Conservation (phyloP, 768 basidiomycete genomes). For the Naematelia aurantialba region DNA sequence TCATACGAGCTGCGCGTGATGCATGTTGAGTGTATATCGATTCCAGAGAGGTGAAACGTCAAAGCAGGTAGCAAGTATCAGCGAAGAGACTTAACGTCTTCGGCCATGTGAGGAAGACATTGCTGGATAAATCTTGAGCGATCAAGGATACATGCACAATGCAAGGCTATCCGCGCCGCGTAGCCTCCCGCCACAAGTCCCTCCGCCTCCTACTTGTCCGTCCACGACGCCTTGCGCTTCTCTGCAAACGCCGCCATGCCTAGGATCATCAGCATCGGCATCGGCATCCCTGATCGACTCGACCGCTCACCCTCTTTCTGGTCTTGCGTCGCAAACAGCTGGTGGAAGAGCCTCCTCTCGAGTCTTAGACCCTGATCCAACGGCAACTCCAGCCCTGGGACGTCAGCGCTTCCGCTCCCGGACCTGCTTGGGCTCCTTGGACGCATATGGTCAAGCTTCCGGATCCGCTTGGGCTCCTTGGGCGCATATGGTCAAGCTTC, state of each 20-base stretch:
- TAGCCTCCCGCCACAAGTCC: not conserved
- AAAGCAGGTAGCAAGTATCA: no score
- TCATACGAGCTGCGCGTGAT: no score
- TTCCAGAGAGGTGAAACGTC: no score
- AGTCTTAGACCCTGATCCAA: constrained; percentile 78
- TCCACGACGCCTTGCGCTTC: constrained; percentile 84
- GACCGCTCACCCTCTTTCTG: constrained; percentile 79
- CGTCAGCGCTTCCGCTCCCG: not conserved
- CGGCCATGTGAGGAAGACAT: no score
- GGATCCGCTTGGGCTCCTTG: no score
- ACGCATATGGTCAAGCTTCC: no score
- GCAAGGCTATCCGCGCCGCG: not conserved
- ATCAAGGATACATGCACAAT: not conserved
- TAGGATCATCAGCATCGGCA: constrained; percentile 48
- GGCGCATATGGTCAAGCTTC: not conserved
- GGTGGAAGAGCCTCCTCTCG: constrained; percentile 86
- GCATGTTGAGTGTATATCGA: no score
- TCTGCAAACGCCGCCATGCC: constrained; percentile 94
- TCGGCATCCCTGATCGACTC: not conserved
- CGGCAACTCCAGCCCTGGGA: constrained; percentile 71
- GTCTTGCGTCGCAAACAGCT: constrained; percentile 85
- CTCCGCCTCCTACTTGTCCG: constrained; percentile 54
- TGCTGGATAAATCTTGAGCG: no score
- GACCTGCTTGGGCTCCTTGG: no score
- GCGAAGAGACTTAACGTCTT: no score